phyloP scores from a whole-genome alignment of 2,329 filamentous ascomycete species.

The Penicillium rolfsii region DNA sequence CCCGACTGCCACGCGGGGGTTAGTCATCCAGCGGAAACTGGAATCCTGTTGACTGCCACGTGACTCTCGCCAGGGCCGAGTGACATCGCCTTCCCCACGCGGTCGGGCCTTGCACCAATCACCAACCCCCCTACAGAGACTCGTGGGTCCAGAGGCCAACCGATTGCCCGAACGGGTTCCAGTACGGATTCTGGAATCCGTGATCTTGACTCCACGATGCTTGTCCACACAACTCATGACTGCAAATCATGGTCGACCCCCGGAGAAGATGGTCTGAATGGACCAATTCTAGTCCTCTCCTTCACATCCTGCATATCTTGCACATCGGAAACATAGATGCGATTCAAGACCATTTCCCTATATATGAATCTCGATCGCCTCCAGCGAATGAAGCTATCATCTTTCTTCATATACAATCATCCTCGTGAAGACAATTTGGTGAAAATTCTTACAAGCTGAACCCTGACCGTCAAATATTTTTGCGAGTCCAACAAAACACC shows the following conservation, averaged over 20 bases:
- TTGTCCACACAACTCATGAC: conserved; percentile 9
- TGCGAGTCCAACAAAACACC: neutral
- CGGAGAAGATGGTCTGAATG: conserved; percentile 7
- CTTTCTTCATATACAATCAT: neutral
- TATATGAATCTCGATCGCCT: conserved; percentile 20
- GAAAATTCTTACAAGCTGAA: conserved; percentile 6
- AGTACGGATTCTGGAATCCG: conserved; percentile 41
- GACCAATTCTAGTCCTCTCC: conserved; percentile 10
- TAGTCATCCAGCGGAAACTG: conserved; percentile 17
- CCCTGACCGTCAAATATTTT: neutral
- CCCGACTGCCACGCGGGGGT: neutral
- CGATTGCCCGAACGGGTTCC: neutral
- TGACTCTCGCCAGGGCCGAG: neutral
- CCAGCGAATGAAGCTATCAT: neutral
- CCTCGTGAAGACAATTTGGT: conserved; percentile 4
- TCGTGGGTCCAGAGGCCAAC: neutral
- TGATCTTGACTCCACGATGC: conserved; percentile 23
- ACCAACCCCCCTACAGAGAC: neutral
- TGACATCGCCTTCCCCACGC: conserved; percentile 22
- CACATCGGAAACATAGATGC: conserved; percentile 29
- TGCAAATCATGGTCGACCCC: conserved; percentile 25
- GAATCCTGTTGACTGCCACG: conserved; percentile 12
- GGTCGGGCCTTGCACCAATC: neutral
- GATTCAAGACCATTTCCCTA: conserved; percentile 17
- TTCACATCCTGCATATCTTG: neutral